Conservation (phyloP, 164 flowering plant species). For the Aristolochia contorta region DNA sequence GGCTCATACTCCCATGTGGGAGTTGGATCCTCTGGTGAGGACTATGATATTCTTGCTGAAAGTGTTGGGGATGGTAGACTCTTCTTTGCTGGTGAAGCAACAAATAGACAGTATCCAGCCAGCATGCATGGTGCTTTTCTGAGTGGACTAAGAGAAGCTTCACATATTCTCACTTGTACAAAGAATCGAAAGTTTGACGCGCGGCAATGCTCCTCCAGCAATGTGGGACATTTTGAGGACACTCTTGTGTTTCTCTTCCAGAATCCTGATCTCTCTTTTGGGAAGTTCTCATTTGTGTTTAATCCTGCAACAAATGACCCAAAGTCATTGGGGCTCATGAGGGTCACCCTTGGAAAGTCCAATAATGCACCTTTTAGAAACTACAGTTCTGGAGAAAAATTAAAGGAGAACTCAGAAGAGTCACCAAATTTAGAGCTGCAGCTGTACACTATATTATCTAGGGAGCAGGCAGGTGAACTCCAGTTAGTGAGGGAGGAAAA, state of each 20-base stretch:
- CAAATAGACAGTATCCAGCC: constrained; percentile 79
- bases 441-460: constrained; percentile 51
- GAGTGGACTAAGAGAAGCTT: constrained; percentile 60
- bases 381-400: constrained; percentile 11
- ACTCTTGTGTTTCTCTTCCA: constrained; percentile 45
- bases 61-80: constrained; percentile 51
- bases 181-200: constrained; percentile 21
- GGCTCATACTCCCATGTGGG: constrained; percentile 94
- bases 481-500: constrained; percentile 35
- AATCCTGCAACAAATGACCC: constrained; percentile 33
- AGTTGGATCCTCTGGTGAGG: constrained; percentile 75
- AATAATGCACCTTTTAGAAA: constrained; percentile 9
- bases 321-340: constrained; percentile 57
- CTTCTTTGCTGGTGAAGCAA: constrained; percentile 97
- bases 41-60: constrained; percentile 85
- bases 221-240: constrained; percentile 32
- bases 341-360: constrained; percentile 35
- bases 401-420: constrained; percentile 9
- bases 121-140: constrained; percentile 97
- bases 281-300: constrained; percentile 54
- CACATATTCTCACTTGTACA: constrained; percentile 42
- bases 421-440: constrained; percentile 23
- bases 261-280: constrained; percentile 65
- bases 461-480: constrained; percentile 47
- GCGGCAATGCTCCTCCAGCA: constrained; percentile 24